phyloP scores from a whole-genome alignment of 805 yeast genomes.

The Yarrowia porcina region DNA sequence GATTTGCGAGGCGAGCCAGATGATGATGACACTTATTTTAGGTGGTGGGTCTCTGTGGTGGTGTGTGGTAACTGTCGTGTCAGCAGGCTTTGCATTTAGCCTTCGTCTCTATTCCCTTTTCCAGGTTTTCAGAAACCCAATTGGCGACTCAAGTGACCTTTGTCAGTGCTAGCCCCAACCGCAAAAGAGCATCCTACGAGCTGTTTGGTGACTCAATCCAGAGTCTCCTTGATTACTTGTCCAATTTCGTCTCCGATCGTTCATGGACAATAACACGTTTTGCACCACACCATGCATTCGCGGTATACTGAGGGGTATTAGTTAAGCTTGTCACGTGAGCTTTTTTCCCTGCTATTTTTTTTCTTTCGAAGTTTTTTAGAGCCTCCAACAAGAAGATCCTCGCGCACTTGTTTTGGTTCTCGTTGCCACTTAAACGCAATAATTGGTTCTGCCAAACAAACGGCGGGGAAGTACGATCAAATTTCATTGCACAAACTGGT shows the following conservation, averaged over 20 bases:
- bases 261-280: neutral
- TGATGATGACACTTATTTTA: neutral
- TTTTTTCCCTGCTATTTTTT: neutral
- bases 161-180: neutral
- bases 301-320: conserved; percentile 7
- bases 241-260: neutral
- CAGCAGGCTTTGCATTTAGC: conserved; percentile 26
- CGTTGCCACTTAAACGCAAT: neutral
- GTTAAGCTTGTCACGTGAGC: conserved; percentile 4
- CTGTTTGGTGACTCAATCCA: neutral
- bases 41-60: neutral
- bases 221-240: neutral
- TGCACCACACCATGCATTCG: conserved; percentile 3
- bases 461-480: neutral
- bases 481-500: neutral
- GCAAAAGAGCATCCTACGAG: neutral
- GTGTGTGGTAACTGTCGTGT: conserved; percentile 23
- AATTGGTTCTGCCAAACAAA: neutral
- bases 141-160: conserved; percentile 7
- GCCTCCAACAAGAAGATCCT: neutral
- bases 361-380: neutral
- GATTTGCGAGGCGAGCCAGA: neutral
- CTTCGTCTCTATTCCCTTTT: conserved; percentile 20
- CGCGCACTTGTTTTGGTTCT: neutral
- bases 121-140: conserved; percentile 16